phyloP scores from a whole-genome alignment of 345 rosid species.

The Nasturtium officinale region DNA sequence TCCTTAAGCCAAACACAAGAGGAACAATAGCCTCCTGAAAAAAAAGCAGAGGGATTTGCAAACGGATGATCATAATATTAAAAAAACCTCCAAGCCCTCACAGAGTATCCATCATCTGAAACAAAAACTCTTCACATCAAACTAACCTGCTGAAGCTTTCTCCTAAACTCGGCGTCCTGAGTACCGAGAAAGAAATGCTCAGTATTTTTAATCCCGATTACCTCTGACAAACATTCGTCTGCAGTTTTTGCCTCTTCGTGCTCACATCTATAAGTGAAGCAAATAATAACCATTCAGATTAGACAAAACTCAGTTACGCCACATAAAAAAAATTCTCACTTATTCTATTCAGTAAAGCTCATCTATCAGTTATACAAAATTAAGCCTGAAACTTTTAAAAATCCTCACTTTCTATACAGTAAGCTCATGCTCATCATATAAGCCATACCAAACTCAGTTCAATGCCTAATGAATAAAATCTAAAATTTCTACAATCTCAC shows the following conservation, averaged over 20 bases:
- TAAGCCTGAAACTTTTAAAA: neutral
- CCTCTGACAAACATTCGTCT: conserved; percentile 66
- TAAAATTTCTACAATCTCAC: neutral
- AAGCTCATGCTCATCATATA: neutral
- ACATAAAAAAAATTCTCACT: neutral
- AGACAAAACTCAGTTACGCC: neutral
- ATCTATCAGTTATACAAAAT: neutral
- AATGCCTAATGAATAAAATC: neutral
- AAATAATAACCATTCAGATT: conserved; percentile 13
- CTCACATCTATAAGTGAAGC: conserved; percentile 60
- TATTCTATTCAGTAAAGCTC: conserved; percentile 2
- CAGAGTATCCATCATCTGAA: neutral
- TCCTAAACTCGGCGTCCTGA: conserved; percentile 74
- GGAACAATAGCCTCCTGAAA: conserved; percentile 83
- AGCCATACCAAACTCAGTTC: neutral
- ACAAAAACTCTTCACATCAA: neutral
- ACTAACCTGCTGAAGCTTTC: conserved; percentile 68
- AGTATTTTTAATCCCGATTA: conserved; percentile 59
- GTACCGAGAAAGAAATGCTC: conserved; percentile 90
- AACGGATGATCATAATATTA: neutral
- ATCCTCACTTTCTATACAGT: neutral
- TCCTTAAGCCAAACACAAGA: conserved; percentile 71
- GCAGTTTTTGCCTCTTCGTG: conserved; percentile 69
- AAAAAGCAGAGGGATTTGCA: conserved; percentile 1
- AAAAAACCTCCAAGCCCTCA: neutral